Evolutionary conservation across 2,329 filamentous ascomycete genomes (phyloP).

Genomic region (Aureobasidium sp.): DNA sequence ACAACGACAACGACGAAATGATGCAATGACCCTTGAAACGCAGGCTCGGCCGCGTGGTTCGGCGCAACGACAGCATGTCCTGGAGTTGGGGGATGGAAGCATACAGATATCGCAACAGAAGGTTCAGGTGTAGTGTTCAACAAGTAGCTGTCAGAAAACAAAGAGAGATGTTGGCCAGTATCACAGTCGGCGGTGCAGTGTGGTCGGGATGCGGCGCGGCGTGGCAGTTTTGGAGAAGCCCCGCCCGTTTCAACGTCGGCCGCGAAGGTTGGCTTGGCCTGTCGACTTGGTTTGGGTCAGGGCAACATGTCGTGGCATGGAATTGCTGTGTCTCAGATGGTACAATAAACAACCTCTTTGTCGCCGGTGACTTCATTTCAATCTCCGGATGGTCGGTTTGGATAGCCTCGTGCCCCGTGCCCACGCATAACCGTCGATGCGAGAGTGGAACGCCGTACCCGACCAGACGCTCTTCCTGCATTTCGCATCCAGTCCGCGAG

Average conservation of each 20-base stretch:
- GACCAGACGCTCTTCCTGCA: not conserved
- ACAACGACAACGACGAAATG: slow-evolving; percentile 2
- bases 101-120: not conserved
- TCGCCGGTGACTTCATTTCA: not conserved
- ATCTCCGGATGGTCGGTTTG: not conserved
- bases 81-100: not conserved
- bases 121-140: not conserved
- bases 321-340: slow-evolving; percentile 10
- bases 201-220: too few species aligned
- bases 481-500: not conserved
- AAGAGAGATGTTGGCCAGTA: not conserved
- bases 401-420: slow-evolving; percentile 7
- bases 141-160: not conserved
- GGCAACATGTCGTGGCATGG: not conserved
- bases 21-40: slow-evolving; percentile 11
- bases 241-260: slow-evolving; percentile 1
- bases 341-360: not conserved
- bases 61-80: not conserved
- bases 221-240: not conserved
- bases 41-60: not conserved
- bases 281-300: not conserved
- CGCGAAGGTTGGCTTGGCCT: not conserved
- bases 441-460: slow-evolving; percentile 7
- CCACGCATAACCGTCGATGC: slow-evolving; percentile 1
- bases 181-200: not conserved